Conservation (phyloP, 441 rosid species). For the Francoa sonchifolia region DNA sequence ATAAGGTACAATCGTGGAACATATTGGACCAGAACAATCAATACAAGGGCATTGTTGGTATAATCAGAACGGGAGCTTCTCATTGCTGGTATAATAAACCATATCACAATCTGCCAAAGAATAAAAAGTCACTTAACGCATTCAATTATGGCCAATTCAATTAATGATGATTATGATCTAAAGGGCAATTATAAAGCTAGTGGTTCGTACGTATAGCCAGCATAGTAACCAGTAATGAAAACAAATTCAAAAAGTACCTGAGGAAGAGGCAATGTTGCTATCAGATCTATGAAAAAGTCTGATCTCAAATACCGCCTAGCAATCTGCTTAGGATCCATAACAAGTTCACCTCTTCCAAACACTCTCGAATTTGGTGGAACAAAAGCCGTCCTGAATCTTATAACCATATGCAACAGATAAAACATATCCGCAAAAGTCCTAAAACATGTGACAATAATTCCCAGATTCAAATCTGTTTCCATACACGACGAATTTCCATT, state of each 20-base stretch:
- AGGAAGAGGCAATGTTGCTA: slow-evolving; percentile 83
- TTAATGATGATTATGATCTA: too few relatives aligned
- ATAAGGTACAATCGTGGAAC: slow-evolving; percentile 58
- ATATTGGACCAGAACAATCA: slow-evolving; percentile 69
- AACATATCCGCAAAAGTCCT: slow-evolving; percentile 54
- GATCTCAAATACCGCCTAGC: slow-evolving; percentile 54
- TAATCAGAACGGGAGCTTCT: slow-evolving; percentile 29
- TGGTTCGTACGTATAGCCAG: too few relatives aligned
- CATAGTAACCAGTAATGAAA: neutral
- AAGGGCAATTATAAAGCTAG: too few relatives aligned
- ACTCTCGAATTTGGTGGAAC: slow-evolving; percentile 65
- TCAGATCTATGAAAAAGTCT: slow-evolving; percentile 52
- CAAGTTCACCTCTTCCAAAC: slow-evolving; percentile 85
- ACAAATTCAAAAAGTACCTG: slow-evolving; percentile 53
- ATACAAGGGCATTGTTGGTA: slow-evolving; percentile 51
- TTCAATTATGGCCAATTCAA: too few relatives aligned
- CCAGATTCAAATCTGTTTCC: neutral
- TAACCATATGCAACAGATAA: slow-evolving; percentile 48
- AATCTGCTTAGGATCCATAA: slow-evolving; percentile 52
- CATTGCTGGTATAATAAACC: slow-evolving; percentile 66
- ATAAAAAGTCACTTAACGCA: slow-evolving; percentile 3
- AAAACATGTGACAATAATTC: slow-evolving; percentile 33
- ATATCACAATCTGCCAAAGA: slow-evolving; percentile 51
- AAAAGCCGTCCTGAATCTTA: slow-evolving; percentile 70
- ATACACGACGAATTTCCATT: slow-evolving; percentile 1